Evolutionary conservation across 2,329 filamentous ascomycete species (phyloP), one percentile per base, ranked within the genome.

Genomic region (Fusarium citri): DNA sequence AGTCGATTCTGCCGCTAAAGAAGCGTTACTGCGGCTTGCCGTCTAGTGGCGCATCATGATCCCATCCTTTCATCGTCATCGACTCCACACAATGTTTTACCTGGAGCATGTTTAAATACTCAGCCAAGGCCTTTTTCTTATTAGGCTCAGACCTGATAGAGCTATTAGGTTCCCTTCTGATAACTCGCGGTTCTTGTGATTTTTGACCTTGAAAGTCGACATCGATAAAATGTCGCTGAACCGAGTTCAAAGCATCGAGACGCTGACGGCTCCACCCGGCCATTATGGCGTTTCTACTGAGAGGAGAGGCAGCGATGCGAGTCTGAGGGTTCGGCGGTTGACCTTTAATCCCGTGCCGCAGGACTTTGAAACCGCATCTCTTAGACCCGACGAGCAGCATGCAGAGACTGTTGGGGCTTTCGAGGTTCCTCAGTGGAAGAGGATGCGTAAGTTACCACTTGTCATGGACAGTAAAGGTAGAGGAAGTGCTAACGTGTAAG

Each of bases 261-360:
- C 85, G 23, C 84, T 87, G 37, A 66, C 72, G 23, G 64, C 64
- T 40, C 72, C 60, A 31, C 62, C 58, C 11, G 56, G 68, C 31
- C 82, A 82, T 31, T 77, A 76, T 31, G 68, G 73, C 23, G 64
- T 73, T 48, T 48, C 55, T 20, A 60, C 69, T 26, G 70, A 76
- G 49, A 76, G 78, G 53, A 80, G 83, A 43, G 80, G 78, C 46
- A 83, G 83, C 14, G 82, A 83, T 68, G 81, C 83, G 30, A 86
- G 84, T 48, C 66, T 83, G 20, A 82, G 84, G 30, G 80, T 83
- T 14, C 81, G 83, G 50, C 84, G 83, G 61, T 78, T 88, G 48
- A 86, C 80, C 69, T 88, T 88, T 76, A 88, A 87, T 72, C 85
- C 86, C 10, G 76, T 88, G 22, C 86, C 86, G 6, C 83, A 86